phyloP scores from a whole-genome alignment of 2,329 filamentous ascomycete species.

The Verticillium dahliae region DNA sequence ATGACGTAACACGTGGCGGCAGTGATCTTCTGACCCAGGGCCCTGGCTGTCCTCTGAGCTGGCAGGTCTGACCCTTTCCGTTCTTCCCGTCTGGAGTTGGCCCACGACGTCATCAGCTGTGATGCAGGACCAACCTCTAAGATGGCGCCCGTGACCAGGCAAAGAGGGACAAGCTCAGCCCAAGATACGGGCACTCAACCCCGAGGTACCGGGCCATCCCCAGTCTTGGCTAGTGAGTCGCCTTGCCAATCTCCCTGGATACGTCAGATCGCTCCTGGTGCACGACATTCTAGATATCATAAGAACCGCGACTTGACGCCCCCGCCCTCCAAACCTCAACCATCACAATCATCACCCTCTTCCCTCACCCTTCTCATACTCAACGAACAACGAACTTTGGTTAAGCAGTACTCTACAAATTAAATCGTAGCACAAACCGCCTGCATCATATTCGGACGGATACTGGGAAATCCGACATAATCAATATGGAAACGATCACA shows the following conservation, averaged over 20 bases:
- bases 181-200: not conserved
- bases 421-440: not conserved
- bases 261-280: not conserved
- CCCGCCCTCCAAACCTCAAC: not conserved
- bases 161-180: not conserved
- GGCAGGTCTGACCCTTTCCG: not conserved
- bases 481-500: conserved; percentile 58
- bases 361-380: not conserved
- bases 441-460: not conserved
- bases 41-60: not conserved
- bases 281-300: not conserved
- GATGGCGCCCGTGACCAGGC: not conserved
- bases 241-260: not conserved
- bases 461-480: not conserved
- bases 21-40: not conserved
- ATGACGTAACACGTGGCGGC: not conserved
- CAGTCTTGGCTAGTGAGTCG: not conserved
- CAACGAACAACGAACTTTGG: too few species aligned
- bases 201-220: not conserved
- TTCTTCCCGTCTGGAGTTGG: not conserved
- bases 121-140: not conserved
- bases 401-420: too few species aligned
- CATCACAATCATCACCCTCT: not conserved
- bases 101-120: not conserved
- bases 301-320: not conserved